Conservation (phyloP, 1,284 basidiomycete genomes). For the Peniophora sp. region DNA sequence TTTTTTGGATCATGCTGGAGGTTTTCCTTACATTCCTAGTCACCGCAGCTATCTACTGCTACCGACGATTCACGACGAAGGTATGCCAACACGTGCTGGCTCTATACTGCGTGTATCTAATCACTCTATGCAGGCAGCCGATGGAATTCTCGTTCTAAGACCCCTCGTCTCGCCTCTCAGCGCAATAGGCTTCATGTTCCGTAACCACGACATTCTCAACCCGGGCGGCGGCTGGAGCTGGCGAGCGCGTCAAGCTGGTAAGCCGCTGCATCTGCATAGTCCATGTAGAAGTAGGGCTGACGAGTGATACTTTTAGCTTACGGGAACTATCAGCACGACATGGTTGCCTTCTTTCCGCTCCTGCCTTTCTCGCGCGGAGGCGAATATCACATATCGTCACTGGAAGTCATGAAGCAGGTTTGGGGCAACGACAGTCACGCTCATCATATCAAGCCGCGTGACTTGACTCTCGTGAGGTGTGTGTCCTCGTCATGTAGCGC, state of each 20-base stretch:
- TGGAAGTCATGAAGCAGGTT: background rate
- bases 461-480: background rate
- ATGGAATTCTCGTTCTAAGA: background rate
- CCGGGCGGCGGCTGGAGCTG: background rate
- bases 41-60: too few relatives aligned
- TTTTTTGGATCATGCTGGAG: too few relatives aligned
- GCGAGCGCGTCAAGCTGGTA: background rate
- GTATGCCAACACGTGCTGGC: too few relatives aligned
- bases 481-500: background rate
- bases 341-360: background rate
- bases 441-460: background rate
- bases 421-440: background rate
- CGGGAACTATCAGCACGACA: background rate
- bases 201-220: background rate
- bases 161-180: background rate
- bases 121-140: background rate
- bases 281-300: too few relatives aligned
- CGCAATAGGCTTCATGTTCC: background rate
- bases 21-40: too few relatives aligned
- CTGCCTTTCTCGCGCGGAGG: background rate
- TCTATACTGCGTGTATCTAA: too few relatives aligned
- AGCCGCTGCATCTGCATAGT: too few relatives aligned
- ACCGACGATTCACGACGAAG: too few relatives aligned
- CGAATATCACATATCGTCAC: background rate
- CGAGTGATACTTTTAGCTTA: background rate